Evolutionary conservation across 208 protist species (phyloP).

Genomic region (Leishmania lainsoni): DNA sequence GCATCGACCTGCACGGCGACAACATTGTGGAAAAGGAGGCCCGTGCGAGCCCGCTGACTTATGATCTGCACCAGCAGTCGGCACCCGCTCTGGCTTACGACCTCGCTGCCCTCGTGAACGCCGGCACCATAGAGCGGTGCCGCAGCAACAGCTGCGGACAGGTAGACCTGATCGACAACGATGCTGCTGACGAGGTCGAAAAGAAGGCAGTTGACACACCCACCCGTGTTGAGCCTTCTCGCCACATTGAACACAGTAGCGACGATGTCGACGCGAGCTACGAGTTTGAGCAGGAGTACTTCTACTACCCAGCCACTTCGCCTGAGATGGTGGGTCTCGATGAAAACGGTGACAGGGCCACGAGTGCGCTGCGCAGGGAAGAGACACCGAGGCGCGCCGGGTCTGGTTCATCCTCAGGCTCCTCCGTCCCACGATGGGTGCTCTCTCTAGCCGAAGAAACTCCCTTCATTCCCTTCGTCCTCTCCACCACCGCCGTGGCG

Average conservation of each 20-base stretch:
- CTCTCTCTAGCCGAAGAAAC: conserved; percentile 29
- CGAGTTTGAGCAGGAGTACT: conserved; percentile 26
- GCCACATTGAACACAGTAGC: background rate
- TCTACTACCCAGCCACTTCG: conserved; percentile 19
- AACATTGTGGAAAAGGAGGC: conserved; percentile 10
- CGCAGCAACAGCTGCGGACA: conserved; percentile 31
- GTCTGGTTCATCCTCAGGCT: conserved; percentile 1
- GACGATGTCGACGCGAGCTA: conserved; percentile 1
- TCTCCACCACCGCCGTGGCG: conserved; percentile 1
- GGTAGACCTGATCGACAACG: conserved; percentile 13
- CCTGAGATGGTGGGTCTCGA: background rate
- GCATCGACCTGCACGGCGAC: conserved; percentile 23
- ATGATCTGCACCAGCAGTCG: conserved; percentile 2
- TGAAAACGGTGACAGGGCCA: background rate
- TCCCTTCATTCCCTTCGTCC: conserved; percentile 29
- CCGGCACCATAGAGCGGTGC: conserved; percentile 20
- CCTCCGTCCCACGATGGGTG: conserved; percentile 25
- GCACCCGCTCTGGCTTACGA: conserved; percentile 4
- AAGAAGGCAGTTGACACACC: background rate
- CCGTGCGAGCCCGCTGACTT: conserved; percentile 11
- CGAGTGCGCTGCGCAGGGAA: background rate
- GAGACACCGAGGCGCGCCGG: background rate
- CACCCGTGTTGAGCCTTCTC: background rate
- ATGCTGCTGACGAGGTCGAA: background rate
- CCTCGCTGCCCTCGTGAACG: conserved; percentile 27